Evolutionary conservation across 1,284 basidiomycete genomes (phyloP).

Genomic region (Cystobasidiaceae sp.): DNA sequence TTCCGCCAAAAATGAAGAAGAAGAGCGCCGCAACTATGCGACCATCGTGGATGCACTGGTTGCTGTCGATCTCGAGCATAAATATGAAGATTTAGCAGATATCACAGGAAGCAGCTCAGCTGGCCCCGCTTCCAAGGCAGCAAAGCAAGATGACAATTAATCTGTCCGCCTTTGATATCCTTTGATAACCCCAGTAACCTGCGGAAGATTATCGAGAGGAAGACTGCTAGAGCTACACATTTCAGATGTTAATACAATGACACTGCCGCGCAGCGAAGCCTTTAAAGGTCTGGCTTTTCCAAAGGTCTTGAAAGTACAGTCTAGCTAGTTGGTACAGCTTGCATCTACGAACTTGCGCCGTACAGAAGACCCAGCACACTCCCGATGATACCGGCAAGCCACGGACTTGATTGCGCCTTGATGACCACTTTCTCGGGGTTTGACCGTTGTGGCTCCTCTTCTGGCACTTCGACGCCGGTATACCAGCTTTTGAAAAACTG

Average conservation of each 20-base stretch:
- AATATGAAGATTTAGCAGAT: conserved; percentile 16
- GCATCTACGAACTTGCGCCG: conserved; percentile 15
- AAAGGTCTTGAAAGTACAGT: too few species aligned
- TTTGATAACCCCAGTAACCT: too few species aligned
- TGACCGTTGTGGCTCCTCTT: not conserved
- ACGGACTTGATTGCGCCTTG: conserved; percentile 15
- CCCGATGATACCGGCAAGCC: conserved; percentile 13
- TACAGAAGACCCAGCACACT: conserved; percentile 14
- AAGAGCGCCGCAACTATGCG: conserved; percentile 1
- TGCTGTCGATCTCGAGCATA: conserved; percentile 22
- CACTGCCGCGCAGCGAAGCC: too few species aligned
- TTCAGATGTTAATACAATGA: too few species aligned
- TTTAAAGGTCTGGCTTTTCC: too few species aligned
- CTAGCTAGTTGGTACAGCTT: not conserved
- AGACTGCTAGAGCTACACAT: too few species aligned
- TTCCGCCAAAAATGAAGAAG: not conserved
- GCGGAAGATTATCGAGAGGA: too few species aligned
- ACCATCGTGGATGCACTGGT: conserved; percentile 24
- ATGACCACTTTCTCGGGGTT: conserved; percentile 6
- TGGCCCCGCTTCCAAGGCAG: too few species aligned
- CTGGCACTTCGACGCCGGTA: conserved; percentile 3
- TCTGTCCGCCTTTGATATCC: too few species aligned
- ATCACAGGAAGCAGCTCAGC: not conserved
- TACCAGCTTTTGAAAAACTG: conserved; percentile 23
- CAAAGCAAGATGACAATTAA: too few species aligned